Evolutionary conservation across 1,139 yeast species (phyloP), one percentile per base, ranked within the genome.

Genomic region (Neolecta irregularis): DNA sequence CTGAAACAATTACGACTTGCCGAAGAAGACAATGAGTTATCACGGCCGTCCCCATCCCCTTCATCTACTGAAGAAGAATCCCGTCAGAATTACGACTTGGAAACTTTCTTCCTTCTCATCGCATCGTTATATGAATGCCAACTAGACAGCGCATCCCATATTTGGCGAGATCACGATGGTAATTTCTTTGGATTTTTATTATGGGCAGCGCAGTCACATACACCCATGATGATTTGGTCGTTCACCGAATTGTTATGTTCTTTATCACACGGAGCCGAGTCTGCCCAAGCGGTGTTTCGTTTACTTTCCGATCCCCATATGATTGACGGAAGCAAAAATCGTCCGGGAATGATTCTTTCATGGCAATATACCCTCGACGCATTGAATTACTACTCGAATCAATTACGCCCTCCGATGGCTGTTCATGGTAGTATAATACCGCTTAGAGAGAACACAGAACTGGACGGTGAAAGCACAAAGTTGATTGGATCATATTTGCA

Each of bases 131-230:
- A 75, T 51, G 60, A 65, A 29, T 64, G 67, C 22, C 64, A 93
- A 42, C 69, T 74, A 1, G 65, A 66, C 2, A 58, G 74, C 11
- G 67, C 80, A 18, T 48, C 62, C 1, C 56, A 60, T n/a, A 77
- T 80, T 46, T 83, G 94, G 93, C 57, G 61, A 2, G 80, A 77
- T 41, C 67, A 73, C 13, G 74, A 68, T 34, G 65, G 76, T 3
- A 61, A 67, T 33, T 56, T 72, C 2, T 65, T 71, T 47, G 95
- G 94, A 0, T 85, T 88, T 47, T 61, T 85, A 34, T 69, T 69
- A 31, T 85, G 96, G 96, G 92, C 92, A 0, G 65, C 91, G 3
- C 72, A 74, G 39, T 77, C 85, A 48, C 81, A 77, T 43, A 79
- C 88, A 9, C 75, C 91, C 5, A 61, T 83, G 37, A 81, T 85